Percentiles rank a stretch among this genome's conserved stretches.
Evolutionary conservation across 2,329 filamentous ascomycete species (phyloP).

Genomic region (Stachybotrys chlorohalonatus): DNA sequence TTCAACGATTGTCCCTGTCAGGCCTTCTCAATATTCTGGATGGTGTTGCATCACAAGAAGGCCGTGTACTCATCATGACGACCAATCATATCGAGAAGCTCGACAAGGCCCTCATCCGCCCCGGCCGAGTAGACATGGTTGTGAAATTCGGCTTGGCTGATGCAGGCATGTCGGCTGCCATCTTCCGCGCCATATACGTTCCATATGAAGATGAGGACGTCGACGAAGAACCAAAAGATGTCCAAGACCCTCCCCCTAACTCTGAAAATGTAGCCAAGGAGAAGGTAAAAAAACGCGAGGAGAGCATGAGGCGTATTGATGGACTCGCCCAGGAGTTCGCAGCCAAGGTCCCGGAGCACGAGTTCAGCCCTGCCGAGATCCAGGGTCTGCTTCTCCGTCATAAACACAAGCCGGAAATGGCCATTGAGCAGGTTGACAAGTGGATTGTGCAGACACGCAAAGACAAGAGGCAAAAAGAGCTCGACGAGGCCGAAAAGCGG

Average conservation of each 20-base stretch:
- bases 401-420: slow-evolving; percentile 41
- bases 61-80: slow-evolving; percentile 56
- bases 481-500: slow-evolving; percentile 31
- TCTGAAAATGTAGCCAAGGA: slow-evolving; percentile 19
- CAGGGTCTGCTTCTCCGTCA: slow-evolving; percentile 49
- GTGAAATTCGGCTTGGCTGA: slow-evolving; percentile 49
- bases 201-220: slow-evolving; percentile 31
- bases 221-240: slow-evolving; percentile 4
- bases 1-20: slow-evolving; percentile 54
- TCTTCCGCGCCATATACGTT: slow-evolving; percentile 51
- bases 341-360: slow-evolving; percentile 38
- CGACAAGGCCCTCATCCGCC: slow-evolving; percentile 53
- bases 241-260: slow-evolving; percentile 8
- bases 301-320: slow-evolving; percentile 31
- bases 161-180: slow-evolving; percentile 37
- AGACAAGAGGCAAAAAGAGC: slow-evolving; percentile 37
- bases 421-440: slow-evolving; percentile 33
- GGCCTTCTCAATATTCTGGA: slow-evolving; percentile 76
- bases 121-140: slow-evolving; percentile 52
- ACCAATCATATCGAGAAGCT: slow-evolving; percentile 56
- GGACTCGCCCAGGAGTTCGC: slow-evolving; percentile 40
- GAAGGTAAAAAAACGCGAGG: slow-evolving; percentile 20
- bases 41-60: slow-evolving; percentile 57
- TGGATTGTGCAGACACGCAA: slow-evolving; percentile 42
- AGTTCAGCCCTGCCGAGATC: slow-evolving; percentile 53